Conservation (phyloP, 2,329 filamentous ascomycete genomes). For the Colletotrichum eremochloae region DNA sequence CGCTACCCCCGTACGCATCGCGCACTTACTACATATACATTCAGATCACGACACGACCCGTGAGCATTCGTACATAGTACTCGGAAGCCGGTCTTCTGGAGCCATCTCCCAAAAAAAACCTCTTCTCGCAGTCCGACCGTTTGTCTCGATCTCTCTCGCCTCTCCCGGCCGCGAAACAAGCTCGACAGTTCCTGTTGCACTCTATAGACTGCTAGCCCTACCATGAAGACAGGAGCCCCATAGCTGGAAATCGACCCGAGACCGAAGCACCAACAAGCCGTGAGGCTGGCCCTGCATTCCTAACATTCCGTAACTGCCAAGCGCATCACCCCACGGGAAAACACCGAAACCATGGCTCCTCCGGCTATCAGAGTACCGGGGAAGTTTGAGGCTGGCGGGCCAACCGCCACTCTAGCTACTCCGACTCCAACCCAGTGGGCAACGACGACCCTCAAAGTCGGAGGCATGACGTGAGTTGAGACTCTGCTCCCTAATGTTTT, state of each 20-base stretch:
- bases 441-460: constrained; percentile 90
- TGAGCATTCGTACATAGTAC: constrained; percentile 28
- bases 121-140: neutral
- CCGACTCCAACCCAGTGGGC: constrained; percentile 75
- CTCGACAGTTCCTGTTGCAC: constrained; percentile 1
- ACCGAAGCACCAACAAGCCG: constrained; percentile 31
- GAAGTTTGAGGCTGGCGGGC: constrained; percentile 50
- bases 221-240: constrained; percentile 33
- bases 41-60: constrained; percentile 29
- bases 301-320: neutral
- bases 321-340: constrained; percentile 3
- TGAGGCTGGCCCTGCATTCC: constrained; percentile 31
- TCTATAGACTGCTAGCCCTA: constrained; percentile 35
- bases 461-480: constrained; percentile 81
- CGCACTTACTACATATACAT: constrained; percentile 23
- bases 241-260: constrained; percentile 25
- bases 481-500: constrained; percentile 26
- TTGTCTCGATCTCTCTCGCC: neutral
- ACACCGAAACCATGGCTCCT: constrained; percentile 61
- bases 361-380: constrained; percentile 62
- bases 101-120: neutral
- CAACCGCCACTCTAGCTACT: constrained; percentile 50
- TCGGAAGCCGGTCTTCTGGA: constrained; percentile 44
- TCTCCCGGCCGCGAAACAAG: neutral
- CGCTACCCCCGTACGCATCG: neutral